phyloP scores from a whole-genome alignment of 805 yeast genomes.

The Metschnikowia aberdeeniae region DNA sequence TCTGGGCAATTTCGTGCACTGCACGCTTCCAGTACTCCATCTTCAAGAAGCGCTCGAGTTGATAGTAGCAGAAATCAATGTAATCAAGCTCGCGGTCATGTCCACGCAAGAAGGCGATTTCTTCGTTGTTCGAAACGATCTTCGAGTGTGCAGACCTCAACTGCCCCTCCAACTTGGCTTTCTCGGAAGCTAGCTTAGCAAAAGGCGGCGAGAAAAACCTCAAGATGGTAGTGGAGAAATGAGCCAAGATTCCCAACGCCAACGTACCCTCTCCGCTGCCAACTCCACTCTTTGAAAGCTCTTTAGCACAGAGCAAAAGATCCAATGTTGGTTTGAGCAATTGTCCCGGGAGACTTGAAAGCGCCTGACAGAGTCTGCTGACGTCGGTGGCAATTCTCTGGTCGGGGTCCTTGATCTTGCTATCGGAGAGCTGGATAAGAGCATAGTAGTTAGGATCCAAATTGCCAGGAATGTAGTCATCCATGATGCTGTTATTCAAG shows the following conservation, averaged over 20 bases:
- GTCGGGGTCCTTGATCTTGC: constrained; percentile 65
- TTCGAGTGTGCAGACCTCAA: constrained; percentile 81
- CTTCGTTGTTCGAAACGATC: constrained; percentile 74
- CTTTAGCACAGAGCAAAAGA: constrained; percentile 73
- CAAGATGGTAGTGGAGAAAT: constrained; percentile 69
- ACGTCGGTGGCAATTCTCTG: constrained; percentile 81
- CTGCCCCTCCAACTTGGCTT: constrained; percentile 79
- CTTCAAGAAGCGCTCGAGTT: constrained; percentile 71
- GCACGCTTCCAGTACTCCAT: constrained; percentile 74
- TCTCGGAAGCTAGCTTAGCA: constrained; percentile 70
- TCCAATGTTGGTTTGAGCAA: constrained; percentile 80
- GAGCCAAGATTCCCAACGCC: constrained; percentile 74
- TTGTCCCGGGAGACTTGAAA: constrained; percentile 76
- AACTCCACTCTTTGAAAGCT: constrained; percentile 61
- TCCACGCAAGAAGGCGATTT: constrained; percentile 81
- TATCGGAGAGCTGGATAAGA: constrained; percentile 54
- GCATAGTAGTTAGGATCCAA: constrained; percentile 72
- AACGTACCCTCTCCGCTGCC: constrained; percentile 76
- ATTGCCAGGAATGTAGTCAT: constrained; percentile 66
- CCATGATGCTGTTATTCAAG: constrained; percentile 60
- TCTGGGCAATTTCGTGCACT: constrained; percentile 78
- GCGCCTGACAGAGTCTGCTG: constrained; percentile 64
- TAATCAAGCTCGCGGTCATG: constrained; percentile 73
- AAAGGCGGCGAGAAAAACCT: constrained; percentile 85
- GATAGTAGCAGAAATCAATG: constrained; percentile 76